Base-by-base conservation (phyloP, 164 flowering plant genomes). In the Liquidambar formosana region DNA sequence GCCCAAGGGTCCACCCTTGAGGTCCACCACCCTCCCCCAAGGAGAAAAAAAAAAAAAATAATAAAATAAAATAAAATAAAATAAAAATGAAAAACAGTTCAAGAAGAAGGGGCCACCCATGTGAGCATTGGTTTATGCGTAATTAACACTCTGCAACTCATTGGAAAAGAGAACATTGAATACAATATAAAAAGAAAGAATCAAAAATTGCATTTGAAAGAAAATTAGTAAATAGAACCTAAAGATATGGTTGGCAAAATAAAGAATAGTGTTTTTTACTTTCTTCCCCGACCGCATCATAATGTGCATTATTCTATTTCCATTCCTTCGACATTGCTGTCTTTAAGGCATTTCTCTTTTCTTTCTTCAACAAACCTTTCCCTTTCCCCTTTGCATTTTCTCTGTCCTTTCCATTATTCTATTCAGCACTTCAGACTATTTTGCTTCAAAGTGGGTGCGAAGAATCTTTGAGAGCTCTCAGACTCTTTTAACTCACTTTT, bases 221-320 rank as follows among this genome's bases (percentile, higher is more conserved):
- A 69, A 52, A 14, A 27, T 27, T 22, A 28, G 25, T 10, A 46
- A 61, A 1, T 23, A 43, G 10, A 19, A 9, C 10, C 25, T 8
- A 23, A 59, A 57, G 59, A 63, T 48, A 41, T 10, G 18, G 63
- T 53, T 28, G 56, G 43, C 15, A 11, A 25, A 21, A 10, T 23
- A 62, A 61, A 64, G 47, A 54, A 57, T 66, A 71, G 51, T 15
- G 48, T 33, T 33, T 33, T 6, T 33, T 33, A 33, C 41, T 58
- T 75, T 65, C 53, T 64, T 53, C 71, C 68, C 79, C 73, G 71
- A 73, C 82, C 73, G 60, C 70, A 76, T 67, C 49, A 73, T 63
- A 10, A 2, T 66, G 43, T 47, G n/a, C n/a, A n/a, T n/a, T n/a
- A n/a, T n/a, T n/a, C n/a, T n/a, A n/a, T n/a, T n/a, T n/a, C n/a